Evolutionary conservation across 345 rosid genomes (phyloP).

Genomic region (Odontarrhena argentea): DNA sequence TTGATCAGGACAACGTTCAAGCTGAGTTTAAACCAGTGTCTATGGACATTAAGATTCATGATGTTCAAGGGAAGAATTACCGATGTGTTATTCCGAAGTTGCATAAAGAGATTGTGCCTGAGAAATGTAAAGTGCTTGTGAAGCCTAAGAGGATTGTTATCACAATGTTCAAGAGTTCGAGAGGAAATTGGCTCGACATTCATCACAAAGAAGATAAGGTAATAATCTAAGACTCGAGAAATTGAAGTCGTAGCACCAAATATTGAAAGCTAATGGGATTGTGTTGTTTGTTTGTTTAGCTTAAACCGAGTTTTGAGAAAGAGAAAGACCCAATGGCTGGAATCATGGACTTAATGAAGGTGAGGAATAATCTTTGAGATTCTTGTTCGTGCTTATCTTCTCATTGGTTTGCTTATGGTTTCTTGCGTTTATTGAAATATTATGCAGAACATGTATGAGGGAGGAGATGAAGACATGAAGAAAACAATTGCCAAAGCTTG

Average conservation of each 20-base stretch:
- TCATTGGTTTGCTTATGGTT: constrained; percentile 1
- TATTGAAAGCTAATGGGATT: neutral
- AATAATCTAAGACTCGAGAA: constrained; percentile 7
- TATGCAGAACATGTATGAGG: constrained; percentile 88
- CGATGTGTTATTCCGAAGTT: constrained; percentile 68
- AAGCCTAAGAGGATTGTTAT: constrained; percentile 74
- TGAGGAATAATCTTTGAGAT: constrained; percentile 20
- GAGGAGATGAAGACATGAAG: constrained; percentile 94
- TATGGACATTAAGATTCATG: constrained; percentile 73
- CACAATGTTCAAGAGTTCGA: constrained; percentile 70
- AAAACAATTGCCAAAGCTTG: constrained; percentile 95
- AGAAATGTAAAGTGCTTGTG: constrained; percentile 70
- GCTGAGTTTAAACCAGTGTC: constrained; percentile 69
- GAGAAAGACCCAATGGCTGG: constrained; percentile 96
- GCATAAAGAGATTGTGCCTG: constrained; percentile 77
- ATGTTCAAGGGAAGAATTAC: constrained; percentile 81
- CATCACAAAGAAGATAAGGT: constrained; percentile 95
- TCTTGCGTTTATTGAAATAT: neutral
- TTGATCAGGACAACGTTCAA: constrained; percentile 66
- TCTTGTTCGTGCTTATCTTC: neutral
- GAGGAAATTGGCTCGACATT: constrained; percentile 88
- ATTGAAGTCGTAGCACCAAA: neutral
- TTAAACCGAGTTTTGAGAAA: constrained; percentile 78
- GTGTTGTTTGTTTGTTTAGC: constrained; percentile 42
- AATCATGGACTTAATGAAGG: constrained; percentile 98